Conservation (phyloP, 805 yeast genomes). For the Barnettozyma wickerhamii region DNA sequence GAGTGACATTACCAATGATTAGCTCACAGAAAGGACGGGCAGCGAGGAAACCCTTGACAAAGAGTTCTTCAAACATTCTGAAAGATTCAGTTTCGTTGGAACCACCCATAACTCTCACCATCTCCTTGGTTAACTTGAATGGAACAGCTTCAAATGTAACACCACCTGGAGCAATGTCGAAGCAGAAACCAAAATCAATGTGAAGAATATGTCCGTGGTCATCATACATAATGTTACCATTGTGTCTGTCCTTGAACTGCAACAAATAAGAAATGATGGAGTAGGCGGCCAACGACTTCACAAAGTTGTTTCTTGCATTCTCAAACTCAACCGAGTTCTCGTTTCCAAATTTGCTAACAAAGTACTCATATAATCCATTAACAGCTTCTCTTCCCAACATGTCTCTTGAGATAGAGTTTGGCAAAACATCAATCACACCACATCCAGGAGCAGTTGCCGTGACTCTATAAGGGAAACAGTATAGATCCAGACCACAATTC, state of each 20-base stretch:
- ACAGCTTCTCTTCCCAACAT: conserved; percentile 99
- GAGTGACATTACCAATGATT: conserved; percentile 78
- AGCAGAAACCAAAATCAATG: conserved; percentile 97
- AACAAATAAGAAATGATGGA: conserved; percentile 85
- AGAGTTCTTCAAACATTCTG: conserved; percentile 90
- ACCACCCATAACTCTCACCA: conserved; percentile 97
- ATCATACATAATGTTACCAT: conserved; percentile 96
- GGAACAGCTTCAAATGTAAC: conserved; percentile 98
- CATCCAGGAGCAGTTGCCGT: conserved; percentile 99
- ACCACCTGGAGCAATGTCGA: conserved; percentile 98
- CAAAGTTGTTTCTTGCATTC: conserved; percentile 85
- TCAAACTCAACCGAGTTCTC: conserved; percentile 88
- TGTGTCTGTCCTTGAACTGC: conserved; percentile 96
- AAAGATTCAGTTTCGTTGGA: conserved; percentile 77
- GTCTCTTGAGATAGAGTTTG: conserved; percentile 92
- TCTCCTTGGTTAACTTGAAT: conserved; percentile 91
- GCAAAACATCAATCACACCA: conserved; percentile 97
- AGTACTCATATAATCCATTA: conserved; percentile 91
- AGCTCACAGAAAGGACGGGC: conserved; percentile 85
- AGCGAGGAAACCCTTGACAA: conserved; percentile 87
- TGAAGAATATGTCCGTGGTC: conserved; percentile 92
- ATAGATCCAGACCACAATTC: conserved; percentile 82
- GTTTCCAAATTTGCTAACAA: conserved; percentile 89
- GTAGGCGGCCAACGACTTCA: conserved; percentile 92
- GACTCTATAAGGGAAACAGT: conserved; percentile 89